Evolutionary conservation across 352 stramenopile species (phyloP).

Genomic region (Nothophytophthora sp.): DNA sequence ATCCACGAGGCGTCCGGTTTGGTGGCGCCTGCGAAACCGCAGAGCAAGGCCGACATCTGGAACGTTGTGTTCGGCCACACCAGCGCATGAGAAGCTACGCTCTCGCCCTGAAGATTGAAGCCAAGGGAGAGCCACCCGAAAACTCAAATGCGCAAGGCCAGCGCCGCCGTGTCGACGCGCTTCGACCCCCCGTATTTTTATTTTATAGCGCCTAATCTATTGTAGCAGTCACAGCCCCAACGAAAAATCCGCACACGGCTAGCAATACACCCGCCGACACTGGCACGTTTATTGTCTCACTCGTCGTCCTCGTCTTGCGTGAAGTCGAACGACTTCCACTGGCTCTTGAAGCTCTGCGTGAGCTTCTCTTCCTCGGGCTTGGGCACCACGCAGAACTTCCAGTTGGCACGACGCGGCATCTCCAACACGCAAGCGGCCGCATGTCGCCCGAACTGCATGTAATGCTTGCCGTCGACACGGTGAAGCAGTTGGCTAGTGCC

Average conservation of each 20-base stretch:
- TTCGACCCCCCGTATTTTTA: conserved; percentile 26
- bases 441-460: conserved; percentile 84
- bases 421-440: conserved; percentile 59
- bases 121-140: no score
- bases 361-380: conserved; percentile 73
- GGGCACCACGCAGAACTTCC: conserved; percentile 83
- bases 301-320: conserved; percentile 45
- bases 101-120: no score
- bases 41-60: conserved; percentile 50
- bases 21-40: conserved; percentile 14
- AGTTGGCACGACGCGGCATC: conserved; percentile 69
- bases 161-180: no score
- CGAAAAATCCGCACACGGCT: background rate
- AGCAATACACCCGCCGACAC: conserved; percentile 27
- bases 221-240: conserved; percentile 22
- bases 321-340: conserved; percentile 79
- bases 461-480: conserved; percentile 73
- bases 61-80: conserved; percentile 50
- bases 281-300: no score
- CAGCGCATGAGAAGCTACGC: conserved; percentile 13
- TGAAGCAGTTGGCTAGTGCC: conserved; percentile 47
- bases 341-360: conserved; percentile 60
- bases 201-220: conserved; percentile 33
- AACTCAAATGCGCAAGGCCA: no score
- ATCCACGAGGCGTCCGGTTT: no score